Conservation (phyloP, 371 early-diverging fungal genomes). For the Haplosporangium sp. region DNA sequence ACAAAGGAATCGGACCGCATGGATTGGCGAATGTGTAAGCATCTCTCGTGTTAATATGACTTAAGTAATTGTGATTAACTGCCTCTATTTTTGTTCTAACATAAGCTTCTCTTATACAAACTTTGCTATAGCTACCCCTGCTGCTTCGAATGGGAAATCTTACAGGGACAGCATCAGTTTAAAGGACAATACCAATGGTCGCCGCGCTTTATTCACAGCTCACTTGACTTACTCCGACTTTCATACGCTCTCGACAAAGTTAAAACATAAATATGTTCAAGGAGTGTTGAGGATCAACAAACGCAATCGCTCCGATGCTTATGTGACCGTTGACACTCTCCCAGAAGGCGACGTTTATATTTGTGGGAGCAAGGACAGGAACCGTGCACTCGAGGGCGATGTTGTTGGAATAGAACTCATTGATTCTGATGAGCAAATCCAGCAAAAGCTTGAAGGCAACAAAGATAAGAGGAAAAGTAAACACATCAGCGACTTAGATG, state of each 20-base stretch:
- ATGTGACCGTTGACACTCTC: conserved; percentile 78
- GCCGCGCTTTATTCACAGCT: conserved; percentile 68
- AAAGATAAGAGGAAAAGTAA: conserved; percentile 55
- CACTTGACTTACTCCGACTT: conserved; percentile 70
- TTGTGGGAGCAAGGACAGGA: conserved; percentile 80
- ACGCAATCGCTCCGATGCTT: conserved; percentile 85
- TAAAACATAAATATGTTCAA: conserved; percentile 58
- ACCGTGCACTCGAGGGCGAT: conserved; percentile 92
- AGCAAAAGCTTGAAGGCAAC: conserved; percentile 64
- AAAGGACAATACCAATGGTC: conserved; percentile 67
- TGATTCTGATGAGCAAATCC: conserved; percentile 72
- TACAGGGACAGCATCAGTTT: conserved; percentile 55
- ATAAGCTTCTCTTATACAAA: conserved; percentile 6
- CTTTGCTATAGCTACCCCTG: conserved; percentile 27
- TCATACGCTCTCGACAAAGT: conserved; percentile 62
- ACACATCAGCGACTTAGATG: conserved; percentile 40
- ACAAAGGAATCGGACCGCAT: conserved; percentile 26
- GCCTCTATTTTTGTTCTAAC: no score
- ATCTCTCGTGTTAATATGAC: neutral
- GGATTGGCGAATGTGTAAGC: conserved; percentile 51
- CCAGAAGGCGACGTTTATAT: conserved; percentile 81
- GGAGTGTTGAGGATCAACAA: conserved; percentile 90
- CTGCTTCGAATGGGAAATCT: conserved; percentile 22
- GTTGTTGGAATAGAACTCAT: conserved; percentile 86
- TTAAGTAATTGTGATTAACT: neutral